Conservation (phyloP, 2,329 filamentous ascomycete genomes). For the Ophiosphaerella herpotricha region DNA sequence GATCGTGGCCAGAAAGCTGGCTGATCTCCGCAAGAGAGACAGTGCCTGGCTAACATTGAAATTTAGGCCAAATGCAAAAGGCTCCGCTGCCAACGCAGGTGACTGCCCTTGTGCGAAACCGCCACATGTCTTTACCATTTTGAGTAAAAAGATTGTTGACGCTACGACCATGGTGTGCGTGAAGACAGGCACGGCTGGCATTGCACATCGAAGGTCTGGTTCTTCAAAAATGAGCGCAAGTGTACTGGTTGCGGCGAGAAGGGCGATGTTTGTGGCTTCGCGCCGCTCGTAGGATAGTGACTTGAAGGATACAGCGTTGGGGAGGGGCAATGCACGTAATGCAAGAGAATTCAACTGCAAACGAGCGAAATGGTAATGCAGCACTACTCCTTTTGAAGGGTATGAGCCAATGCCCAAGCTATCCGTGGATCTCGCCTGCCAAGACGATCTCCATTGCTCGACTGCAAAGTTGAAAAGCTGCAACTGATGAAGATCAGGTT, state of each 20-base stretch:
- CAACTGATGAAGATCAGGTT: slow-evolving; percentile 45
- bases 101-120: slow-evolving; percentile 36
- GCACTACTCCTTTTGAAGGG: slow-evolving; percentile 56
- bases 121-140: slow-evolving; percentile 54
- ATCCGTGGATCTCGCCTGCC: slow-evolving; percentile 41
- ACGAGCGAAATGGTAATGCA: slow-evolving; percentile 61
- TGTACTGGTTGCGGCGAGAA: slow-evolving; percentile 54
- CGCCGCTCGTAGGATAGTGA: slow-evolving; percentile 50
- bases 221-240: slow-evolving; percentile 54
- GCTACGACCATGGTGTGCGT: slow-evolving; percentile 60
- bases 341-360: slow-evolving; percentile 58
- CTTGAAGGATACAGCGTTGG: slow-evolving; percentile 52
- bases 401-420: slow-evolving; percentile 36
- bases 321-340: slow-evolving; percentile 48
- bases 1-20: slow-evolving; percentile 31
- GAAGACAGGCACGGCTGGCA: slow-evolving; percentile 55
- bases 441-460: slow-evolving; percentile 50
- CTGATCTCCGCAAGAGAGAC: slow-evolving; percentile 30
- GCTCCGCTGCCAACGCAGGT: slow-evolving; percentile 32
- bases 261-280: slow-evolving; percentile 48
- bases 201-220: slow-evolving; percentile 49
- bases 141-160: slow-evolving; percentile 57
- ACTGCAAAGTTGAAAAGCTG: slow-evolving; percentile 50
- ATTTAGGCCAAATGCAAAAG: slow-evolving; percentile 32
- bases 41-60: slow-evolving; percentile 39